Evolutionary conservation across 805 yeast species (phyloP).

Genomic region (Myxozyma vanderwaltii): DNA sequence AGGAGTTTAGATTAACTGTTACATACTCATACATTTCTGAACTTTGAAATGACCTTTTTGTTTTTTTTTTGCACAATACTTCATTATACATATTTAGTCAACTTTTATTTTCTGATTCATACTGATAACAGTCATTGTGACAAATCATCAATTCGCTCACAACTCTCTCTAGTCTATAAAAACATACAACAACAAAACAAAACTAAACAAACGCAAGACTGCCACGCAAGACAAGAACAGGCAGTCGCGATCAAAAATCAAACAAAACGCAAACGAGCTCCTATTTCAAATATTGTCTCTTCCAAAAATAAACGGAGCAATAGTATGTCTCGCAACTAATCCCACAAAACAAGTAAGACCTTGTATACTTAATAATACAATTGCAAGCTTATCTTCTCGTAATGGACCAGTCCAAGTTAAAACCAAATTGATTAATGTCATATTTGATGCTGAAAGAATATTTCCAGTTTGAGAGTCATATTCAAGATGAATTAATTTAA

Average conservation of each 20-base stretch:
- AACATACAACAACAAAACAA: too few species aligned
- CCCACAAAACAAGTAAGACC: conserved; percentile 52
- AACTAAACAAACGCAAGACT: neutral
- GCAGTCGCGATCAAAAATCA: neutral
- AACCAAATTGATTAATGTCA: conserved; percentile 82
- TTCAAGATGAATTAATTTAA: conserved; percentile 55
- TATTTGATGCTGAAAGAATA: conserved; percentile 62
- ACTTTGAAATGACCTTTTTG: too few species aligned
- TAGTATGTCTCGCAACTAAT: conserved; percentile 72
- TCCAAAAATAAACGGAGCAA: conserved; percentile 86
- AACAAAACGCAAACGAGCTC: neutral
- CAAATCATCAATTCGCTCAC: too few species aligned
- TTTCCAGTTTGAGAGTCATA: conserved; percentile 38
- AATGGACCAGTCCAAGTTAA: conserved; percentile 88
- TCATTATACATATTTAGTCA: too few species aligned
- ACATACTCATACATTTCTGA: too few species aligned
- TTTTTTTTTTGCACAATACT: too few species aligned
- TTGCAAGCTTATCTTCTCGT: conserved; percentile 77
- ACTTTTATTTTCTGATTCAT: too few species aligned
- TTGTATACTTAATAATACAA: conserved; percentile 61
- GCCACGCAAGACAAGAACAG: neutral
- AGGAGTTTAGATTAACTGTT: too few species aligned
- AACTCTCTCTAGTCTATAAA: too few species aligned
- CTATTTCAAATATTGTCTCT: conserved; percentile 61
- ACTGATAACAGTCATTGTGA: too few species aligned